Percentiles rank a stretch among this genome's conserved stretches.
These are phyloP conservation scores for Ogataea dorogensis DNA, from an alignment of 805 yeast species.

Conservation along the genomic window DNA sequence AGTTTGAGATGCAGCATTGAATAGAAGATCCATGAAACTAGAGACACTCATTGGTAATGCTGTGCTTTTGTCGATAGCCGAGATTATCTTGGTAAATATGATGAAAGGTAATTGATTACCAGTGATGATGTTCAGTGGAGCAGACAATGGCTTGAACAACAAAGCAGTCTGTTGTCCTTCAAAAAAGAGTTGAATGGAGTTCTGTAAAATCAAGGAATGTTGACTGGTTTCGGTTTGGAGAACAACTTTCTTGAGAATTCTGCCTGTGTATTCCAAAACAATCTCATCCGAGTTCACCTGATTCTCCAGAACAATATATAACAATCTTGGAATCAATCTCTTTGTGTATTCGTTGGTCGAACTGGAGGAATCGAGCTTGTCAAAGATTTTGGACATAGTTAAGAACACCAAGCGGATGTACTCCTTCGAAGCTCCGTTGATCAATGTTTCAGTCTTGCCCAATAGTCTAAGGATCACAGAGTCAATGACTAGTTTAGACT, in stretches of 20 bases:
- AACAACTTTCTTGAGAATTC: conserved; percentile 41
- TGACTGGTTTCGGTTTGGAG: conserved; percentile 37
- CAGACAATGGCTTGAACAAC: conserved; percentile 20
- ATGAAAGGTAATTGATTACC: conserved; percentile 37
- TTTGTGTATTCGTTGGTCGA: conserved; percentile 38
- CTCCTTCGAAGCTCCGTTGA: conserved; percentile 13
- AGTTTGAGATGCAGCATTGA: conserved; percentile 18
- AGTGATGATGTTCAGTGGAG: conserved; percentile 23
- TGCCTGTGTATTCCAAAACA: conserved; percentile 40
- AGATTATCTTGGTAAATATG: conserved; percentile 44
- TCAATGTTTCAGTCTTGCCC: conserved; percentile 34
- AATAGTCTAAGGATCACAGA: conserved; percentile 43
- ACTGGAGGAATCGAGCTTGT: conserved; percentile 13
- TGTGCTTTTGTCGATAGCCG: conserved; percentile 49
- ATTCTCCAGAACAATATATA: conserved; percentile 20
- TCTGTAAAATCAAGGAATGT: conserved; percentile 48
- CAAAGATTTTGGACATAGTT: conserved; percentile 22
- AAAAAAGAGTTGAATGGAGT: conserved; percentile 38
- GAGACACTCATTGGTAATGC: conserved; percentile 24
- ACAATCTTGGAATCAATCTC: conserved; percentile 42
- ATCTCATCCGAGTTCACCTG: conserved; percentile 22
- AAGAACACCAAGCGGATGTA: conserved; percentile 29
- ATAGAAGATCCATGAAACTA: conserved; percentile 18
- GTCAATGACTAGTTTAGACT: conserved; percentile 44
- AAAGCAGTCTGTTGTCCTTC: conserved; percentile 18